Evolutionary conservation across 345 rosid genomes (phyloP), one percentile per base, ranked within the genome.

Genomic region (Bruguiera sexangula): DNA sequence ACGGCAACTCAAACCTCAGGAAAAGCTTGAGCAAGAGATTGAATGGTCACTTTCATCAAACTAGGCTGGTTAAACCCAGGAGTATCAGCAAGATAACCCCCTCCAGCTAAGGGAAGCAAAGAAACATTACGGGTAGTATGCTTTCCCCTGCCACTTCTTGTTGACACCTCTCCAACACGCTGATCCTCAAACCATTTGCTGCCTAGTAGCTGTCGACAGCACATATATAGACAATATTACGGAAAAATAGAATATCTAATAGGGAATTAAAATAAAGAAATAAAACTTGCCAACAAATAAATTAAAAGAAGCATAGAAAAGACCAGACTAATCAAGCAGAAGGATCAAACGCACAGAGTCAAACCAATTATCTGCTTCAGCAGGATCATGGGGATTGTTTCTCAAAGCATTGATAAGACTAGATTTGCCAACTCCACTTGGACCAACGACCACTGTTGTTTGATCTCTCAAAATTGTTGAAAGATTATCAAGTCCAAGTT

Each of bases 401-500:
- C 97, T 84, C 75, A 94, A 68, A 36, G 83, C 82, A 70, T 94
- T 94, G 62, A 94, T 94, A 34, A 94, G 78, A 70, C 98, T 94
- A 29, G 98, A 94, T 75, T 94, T 94, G 55, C 98, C 97, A 22
- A 91, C 98, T 76, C 98, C 98, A 80, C 98, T 94, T n/a, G 98
- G 98, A 46, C 98, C 97, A 36, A 94, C 96, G 62, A 91, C 79
- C 56, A 94, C 98, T n/a, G 90, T 86, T 15, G 90, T 94, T 75
- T 88, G 96, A 82, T 88, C 83, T 74, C 84, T 82, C 83, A 94
- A 56, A 48, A 69, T 65, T 43, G 72, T 84, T 5, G 91, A 85
- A 39, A 94, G 84, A 0, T 83, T 70, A 55, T 87, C 91, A 66
- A 94, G 91, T 53, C 95, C 96, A 2, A 58, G 64, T 69, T 79